phyloP scores from a whole-genome alignment of 306 rosid genomes.

The Inga oerstediana region DNA sequence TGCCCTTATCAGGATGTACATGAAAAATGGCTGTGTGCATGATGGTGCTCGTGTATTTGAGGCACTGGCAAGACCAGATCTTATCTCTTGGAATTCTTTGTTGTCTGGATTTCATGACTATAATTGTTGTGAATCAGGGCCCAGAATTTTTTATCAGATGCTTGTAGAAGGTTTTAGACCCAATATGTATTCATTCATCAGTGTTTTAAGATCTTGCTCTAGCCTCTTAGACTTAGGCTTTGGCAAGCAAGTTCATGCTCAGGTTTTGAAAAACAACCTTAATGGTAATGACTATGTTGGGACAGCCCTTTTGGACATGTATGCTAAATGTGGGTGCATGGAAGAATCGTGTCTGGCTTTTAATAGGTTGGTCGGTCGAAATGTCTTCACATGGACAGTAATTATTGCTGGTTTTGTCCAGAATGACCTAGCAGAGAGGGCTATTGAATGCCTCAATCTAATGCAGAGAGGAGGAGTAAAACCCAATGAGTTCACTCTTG shows the following conservation, averaged over 20 bases:
- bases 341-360: constrained; percentile 27
- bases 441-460: constrained; percentile 29
- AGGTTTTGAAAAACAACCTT: constrained; percentile 34
- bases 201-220: constrained; percentile 47
- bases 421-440: constrained; percentile 38
- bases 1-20: constrained; percentile 45
- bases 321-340: constrained; percentile 40
- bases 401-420: constrained; percentile 37
- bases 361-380: constrained; percentile 20
- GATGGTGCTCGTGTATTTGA: constrained; percentile 41
- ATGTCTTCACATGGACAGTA: constrained; percentile 43
- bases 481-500: constrained; percentile 39
- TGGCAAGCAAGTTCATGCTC: constrained; percentile 48
- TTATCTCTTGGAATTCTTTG: constrained; percentile 44
- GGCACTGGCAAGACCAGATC: constrained; percentile 26
- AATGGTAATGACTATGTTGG: constrained; percentile 42
- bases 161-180: constrained; percentile 43
- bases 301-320: constrained; percentile 44
- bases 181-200: constrained; percentile 41
- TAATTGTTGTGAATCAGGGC: constrained; percentile 30
- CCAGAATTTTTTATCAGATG: constrained; percentile 40
- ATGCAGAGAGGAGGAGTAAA: constrained; percentile 40
- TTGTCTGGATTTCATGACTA: constrained; percentile 48
- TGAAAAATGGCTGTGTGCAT: constrained; percentile 36
- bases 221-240: constrained; percentile 37